Evolutionary conservation across 2,329 filamentous ascomycete genomes (phyloP).

Genomic region (Fusarium succisae): DNA sequence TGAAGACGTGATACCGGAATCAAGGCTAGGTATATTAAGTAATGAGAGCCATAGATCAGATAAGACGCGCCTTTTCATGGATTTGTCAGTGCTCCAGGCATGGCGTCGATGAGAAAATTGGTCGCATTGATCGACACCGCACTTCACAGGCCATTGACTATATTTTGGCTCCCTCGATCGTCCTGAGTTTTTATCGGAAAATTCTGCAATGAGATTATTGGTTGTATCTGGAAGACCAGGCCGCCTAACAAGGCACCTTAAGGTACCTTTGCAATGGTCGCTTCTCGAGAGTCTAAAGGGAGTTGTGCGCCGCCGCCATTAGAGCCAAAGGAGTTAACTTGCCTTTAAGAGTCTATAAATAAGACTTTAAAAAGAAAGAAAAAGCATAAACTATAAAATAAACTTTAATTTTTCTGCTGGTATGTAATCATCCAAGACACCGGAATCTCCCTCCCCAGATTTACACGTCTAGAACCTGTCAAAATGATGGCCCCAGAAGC

Average conservation of each 20-base stretch:
- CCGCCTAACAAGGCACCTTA: background rate
- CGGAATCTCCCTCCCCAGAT: background rate
- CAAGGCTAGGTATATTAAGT: no score
- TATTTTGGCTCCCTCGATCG: background rate
- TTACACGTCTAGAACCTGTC: background rate
- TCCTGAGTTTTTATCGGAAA: background rate
- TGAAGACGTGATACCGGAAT: background rate
- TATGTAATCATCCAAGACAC: background rate
- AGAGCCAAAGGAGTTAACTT: background rate
- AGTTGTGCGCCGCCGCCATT: background rate
- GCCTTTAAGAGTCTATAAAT: background rate
- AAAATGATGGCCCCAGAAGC: background rate
- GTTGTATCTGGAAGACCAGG: no score
- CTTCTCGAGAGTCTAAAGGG: background rate
- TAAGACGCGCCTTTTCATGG: background rate
- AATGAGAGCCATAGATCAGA: no score
- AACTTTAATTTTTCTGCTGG: background rate
- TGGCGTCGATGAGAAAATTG: no score
- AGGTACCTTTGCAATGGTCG: no score
- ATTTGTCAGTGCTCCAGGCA: no score
- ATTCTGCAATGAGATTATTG: background rate
- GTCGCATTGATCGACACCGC: background rate
- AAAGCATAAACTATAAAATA: accelerated
- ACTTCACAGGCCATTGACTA: background rate
- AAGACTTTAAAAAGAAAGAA: background rate